A percentile compares a stretch with the other conserved stretches of the same genome.
These are phyloP conservation scores for Pyrus communis DNA, from an alignment of 306 rosid genomes.

Conservation along the genomic window DNA sequence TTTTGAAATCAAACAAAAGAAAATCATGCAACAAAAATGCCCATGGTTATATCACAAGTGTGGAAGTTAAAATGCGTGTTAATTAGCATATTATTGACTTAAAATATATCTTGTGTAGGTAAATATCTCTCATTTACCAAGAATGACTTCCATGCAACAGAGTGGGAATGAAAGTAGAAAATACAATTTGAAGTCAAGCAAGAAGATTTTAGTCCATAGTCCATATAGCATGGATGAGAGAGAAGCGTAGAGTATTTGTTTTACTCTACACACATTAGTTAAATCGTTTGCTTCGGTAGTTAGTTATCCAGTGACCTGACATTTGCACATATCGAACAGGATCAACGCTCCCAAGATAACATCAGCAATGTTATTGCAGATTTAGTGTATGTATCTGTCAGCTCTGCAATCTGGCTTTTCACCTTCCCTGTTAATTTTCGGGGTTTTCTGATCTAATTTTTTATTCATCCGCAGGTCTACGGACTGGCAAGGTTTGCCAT, in stretches of 20 bases:
- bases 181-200: no score
- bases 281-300: background rate
- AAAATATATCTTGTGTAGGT: no score
- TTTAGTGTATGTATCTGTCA: constrained; percentile 55
- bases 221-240: background rate
- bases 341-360: constrained; percentile 76
- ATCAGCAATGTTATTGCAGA: constrained; percentile 88
- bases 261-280: background rate
- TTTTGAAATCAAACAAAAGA: no score
- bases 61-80: background rate
- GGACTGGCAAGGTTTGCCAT: constrained; percentile 53
- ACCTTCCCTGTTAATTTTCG: background rate
- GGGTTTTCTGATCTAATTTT: background rate
- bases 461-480: constrained; percentile 39
- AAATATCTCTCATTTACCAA: no score
- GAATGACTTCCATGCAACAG: no score
- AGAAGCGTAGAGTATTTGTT: background rate
- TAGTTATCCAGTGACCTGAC: constrained; percentile 5
- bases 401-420: background rate
- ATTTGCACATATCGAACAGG: constrained; percentile 36
- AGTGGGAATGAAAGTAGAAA: no score
- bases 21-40: no score
- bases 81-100: no score
- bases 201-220: no score
- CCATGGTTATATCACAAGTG: background rate